Conservation (phyloP, 805 yeast species). For the Diddensiella santjacobensis region DNA sequence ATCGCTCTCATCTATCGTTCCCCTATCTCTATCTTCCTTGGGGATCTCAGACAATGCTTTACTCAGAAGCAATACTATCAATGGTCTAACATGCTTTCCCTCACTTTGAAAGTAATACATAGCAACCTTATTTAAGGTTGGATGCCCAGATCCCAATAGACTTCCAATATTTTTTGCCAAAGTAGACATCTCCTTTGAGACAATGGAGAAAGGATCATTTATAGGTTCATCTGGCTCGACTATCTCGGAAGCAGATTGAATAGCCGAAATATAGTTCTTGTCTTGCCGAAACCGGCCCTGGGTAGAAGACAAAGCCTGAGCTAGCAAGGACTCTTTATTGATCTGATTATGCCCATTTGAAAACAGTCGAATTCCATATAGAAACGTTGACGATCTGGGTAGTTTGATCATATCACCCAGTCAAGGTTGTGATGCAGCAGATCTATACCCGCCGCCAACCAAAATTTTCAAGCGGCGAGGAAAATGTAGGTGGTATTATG, state of each 20-base stretch:
- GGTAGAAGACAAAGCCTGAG: constrained; percentile 1
- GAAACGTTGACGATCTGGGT: neutral
- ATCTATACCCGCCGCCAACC: no score
- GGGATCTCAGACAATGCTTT: constrained; percentile 79
- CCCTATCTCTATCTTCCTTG: constrained; percentile 55
- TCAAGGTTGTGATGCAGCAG: no score
- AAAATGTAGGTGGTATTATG: no score
- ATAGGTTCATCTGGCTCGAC: constrained; percentile 38
- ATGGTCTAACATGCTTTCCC: constrained; percentile 92
- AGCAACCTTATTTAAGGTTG: constrained; percentile 87
- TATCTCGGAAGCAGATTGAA: constrained; percentile 25
- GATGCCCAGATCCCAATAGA: constrained; percentile 90
- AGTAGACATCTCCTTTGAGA: constrained; percentile 87
- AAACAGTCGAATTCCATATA: neutral
- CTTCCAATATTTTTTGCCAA: constrained; percentile 82
- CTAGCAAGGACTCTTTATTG: constrained; percentile 2
- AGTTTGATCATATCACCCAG: neutral
- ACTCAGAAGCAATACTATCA: constrained; percentile 77
- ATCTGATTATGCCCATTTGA: neutral
- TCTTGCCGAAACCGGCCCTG: neutral
- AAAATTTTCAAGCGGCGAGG: no score
- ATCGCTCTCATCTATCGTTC: constrained; percentile 48
- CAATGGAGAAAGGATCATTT: constrained; percentile 84
- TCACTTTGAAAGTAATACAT: constrained; percentile 93
- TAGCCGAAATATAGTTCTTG: neutral